These are phyloP conservation scores for Grifola frondosa DNA, from an alignment of 1,284 basidiomycete species.

Conservation along the genomic window DNA sequence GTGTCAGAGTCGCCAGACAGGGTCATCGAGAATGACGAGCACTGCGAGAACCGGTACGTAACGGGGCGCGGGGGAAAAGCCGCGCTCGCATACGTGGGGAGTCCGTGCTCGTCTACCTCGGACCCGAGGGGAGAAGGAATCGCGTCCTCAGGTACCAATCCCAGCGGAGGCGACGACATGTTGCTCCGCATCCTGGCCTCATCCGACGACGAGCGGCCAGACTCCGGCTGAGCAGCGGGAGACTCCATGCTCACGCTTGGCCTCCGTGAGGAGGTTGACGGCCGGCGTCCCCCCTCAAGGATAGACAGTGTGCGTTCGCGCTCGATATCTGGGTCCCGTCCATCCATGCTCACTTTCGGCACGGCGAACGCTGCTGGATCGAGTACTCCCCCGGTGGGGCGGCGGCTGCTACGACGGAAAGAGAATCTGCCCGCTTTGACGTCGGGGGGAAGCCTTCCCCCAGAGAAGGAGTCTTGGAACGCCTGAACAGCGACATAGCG, in stretches of 20 bases:
- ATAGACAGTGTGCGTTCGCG: constrained; percentile 15
- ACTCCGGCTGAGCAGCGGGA: too few relatives aligned
- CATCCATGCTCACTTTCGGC: too few relatives aligned
- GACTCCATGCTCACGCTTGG: too few relatives aligned
- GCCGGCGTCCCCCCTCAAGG: constrained; percentile 11
- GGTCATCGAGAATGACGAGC: constrained; percentile 27
- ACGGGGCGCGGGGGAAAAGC: constrained; percentile 14
- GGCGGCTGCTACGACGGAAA: constrained; percentile 9
- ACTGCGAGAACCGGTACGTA: constrained; percentile 24
- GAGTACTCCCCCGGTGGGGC: constrained; percentile 5
- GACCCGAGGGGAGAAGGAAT: constrained; percentile 1
- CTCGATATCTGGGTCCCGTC: too few relatives aligned
- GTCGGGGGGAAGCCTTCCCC: constrained; percentile 2
- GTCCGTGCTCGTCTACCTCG: constrained; percentile 15
- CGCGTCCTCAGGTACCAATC: constrained; percentile 6
- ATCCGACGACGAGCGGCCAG: too few relatives aligned
- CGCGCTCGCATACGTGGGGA: constrained; percentile 23
- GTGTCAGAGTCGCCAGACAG: constrained; percentile 13
- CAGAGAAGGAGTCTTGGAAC: constrained; percentile 6
- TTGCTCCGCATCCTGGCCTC: too few relatives aligned
- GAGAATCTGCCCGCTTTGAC: constrained; percentile 13
- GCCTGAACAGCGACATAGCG: constrained; percentile 9
- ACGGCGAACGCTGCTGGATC: too few relatives aligned
- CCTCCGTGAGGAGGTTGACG: background rate
- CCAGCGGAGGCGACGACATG: constrained; percentile 4